Evolutionary conservation across 163 green algal genomes (phyloP), one percentile per base, ranked within the genome.

Genomic region (Chlorella variabilis): DNA sequence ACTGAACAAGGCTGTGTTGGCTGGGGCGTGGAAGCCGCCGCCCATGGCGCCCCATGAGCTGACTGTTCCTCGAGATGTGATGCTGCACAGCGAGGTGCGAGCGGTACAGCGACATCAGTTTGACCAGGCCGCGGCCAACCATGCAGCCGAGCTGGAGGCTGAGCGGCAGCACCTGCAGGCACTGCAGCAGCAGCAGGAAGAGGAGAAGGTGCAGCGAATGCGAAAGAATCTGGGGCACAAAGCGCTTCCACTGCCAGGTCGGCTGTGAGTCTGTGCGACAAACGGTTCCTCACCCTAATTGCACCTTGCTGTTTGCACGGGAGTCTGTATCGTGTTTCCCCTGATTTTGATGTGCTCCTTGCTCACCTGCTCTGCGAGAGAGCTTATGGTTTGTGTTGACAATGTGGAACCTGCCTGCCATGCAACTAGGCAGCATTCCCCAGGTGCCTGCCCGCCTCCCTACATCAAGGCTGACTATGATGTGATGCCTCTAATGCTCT

Each of bases 1-100:
- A 1, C 45, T 91, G 25, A 89, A 90, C 58, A 81, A 77, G 34
- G 82, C 71, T 15, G 88, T 88, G 11, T 61, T 91, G 69, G 88
- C 63, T 13, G 38, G 65, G 4, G 18, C 77, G 1, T 76, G 33
- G 34, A 56, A 70, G 49, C 77, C 65, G 7, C 23, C 49, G 9
- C 48, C 77, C 4, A 21, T 31, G n/a, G 65, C 45, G 4, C 33
- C n/a, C 8, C 23, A 51, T 23, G 38, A 38, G 17, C 63, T 83
- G 11, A 83, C 77, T 29, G 49, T 83, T 23, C 77, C 77, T 6
- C 33, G 70, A 27, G 65, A 76, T 23, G 65, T 83, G 77, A 15
- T 56, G 63, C 65, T 83, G 77, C 38, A 58, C 63, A 83, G 63
- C 48, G 62, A 76, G 6, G 65, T n/a, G 4, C 42, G 77, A 0